Evolutionary conservation across 202 grass and related monocot genomes (phyloP).

Genomic region (Dendrocalamus latiflorus): DNA sequence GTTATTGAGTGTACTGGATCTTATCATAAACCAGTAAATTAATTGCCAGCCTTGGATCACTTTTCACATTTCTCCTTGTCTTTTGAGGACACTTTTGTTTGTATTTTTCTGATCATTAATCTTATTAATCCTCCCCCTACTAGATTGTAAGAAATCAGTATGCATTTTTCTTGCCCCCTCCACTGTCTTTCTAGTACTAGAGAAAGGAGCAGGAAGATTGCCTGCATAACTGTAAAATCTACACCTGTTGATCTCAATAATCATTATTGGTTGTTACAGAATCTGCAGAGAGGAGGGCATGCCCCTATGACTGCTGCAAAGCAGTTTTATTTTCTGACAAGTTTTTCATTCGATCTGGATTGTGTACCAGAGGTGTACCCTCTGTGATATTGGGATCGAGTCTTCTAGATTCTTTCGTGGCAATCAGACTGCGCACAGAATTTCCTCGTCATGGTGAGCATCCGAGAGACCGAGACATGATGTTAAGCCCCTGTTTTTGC

Average conservation of each 20-base stretch:
- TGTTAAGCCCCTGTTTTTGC: neutral
- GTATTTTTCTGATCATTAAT: neutral
- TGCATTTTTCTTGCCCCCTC: neutral
- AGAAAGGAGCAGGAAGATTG: neutral
- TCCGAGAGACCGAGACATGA: neutral
- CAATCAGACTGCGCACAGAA: neutral
- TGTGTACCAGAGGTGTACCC: neutral
- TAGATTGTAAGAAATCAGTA: neutral
- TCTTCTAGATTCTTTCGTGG: neutral
- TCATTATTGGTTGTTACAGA: neutral
- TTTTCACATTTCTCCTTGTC: conserved; percentile 19
- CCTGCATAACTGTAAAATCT: neutral
- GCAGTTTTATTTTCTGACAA: neutral
- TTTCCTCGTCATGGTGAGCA: neutral
- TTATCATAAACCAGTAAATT: conserved; percentile 5
- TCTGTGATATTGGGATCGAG: neutral
- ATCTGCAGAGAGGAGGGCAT: neutral
- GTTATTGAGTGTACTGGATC: conserved; percentile 3
- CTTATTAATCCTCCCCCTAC: neutral
- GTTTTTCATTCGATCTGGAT: neutral
- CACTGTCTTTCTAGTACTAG: neutral
- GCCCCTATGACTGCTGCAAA: neutral
- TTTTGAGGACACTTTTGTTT: neutral
- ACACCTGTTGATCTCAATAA: neutral
- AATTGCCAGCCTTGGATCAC: neutral